Conservation (phyloP, 2,329 filamentous ascomycete genomes). For the Diplocarpon rosae region DNA sequence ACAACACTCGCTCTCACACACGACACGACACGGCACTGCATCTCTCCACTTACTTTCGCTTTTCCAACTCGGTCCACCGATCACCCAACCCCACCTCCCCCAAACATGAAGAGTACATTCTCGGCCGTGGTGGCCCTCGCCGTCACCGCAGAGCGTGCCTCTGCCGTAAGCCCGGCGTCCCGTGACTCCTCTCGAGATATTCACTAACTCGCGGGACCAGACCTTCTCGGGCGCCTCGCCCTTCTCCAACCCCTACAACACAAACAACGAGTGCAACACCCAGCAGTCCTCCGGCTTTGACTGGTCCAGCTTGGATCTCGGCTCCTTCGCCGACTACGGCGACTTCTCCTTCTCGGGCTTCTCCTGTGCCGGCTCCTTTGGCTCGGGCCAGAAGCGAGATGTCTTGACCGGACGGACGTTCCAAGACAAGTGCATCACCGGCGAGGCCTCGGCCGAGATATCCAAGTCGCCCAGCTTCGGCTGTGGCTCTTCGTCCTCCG, state of each 20-base stretch:
- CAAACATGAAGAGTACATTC: conserved; percentile 14
- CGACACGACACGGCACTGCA: conserved; percentile 3
- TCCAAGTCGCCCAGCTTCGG: conserved; percentile 46
- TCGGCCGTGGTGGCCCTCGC: conserved; percentile 35
- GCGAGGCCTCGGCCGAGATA: conserved; percentile 35
- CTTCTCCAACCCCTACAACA: conserved; percentile 61
- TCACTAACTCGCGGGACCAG: background rate
- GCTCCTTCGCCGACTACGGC: conserved; percentile 53
- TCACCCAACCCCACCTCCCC: no score
- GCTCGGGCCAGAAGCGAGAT: conserved; percentile 42
- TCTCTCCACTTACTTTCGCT: conserved; percentile 3
- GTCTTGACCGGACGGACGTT: conserved; percentile 29
- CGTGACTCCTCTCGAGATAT: conserved; percentile 15
- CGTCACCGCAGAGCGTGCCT: conserved; percentile 35
- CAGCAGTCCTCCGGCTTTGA: conserved; percentile 60
- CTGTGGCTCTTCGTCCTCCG: conserved; percentile 35
- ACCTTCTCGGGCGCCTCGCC: conserved; percentile 38
- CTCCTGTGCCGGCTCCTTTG: conserved; percentile 50
- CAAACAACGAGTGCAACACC: conserved; percentile 65
- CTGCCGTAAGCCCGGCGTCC: conserved; percentile 31
- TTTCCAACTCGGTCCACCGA: conserved; percentile 13
- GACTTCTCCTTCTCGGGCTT: conserved; percentile 68
- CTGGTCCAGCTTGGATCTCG: conserved; percentile 53
- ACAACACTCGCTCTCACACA: conserved; percentile 24
- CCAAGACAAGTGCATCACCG: conserved; percentile 50